These are phyloP conservation scores for Pleurostoma richardsiae DNA, from an alignment of 2,329 filamentous ascomycete species.

Conservation along the genomic window DNA sequence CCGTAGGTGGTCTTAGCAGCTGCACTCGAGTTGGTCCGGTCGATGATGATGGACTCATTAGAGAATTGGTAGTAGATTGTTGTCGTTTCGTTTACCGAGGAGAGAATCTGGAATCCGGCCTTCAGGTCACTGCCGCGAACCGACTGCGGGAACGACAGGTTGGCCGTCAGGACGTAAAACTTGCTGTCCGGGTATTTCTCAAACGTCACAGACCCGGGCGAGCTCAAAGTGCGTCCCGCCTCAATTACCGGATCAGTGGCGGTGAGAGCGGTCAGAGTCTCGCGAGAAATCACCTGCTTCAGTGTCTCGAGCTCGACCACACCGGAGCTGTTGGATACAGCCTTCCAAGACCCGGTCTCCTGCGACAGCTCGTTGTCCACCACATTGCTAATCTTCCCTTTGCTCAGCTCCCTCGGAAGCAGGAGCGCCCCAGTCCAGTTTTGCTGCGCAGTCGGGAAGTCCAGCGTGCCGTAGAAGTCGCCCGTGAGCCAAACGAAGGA, in stretches of 20 bases:
- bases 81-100: conserved; percentile 31
- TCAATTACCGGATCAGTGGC: conserved; percentile 16
- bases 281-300: conserved; percentile 30
- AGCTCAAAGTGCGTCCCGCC: conserved; percentile 12
- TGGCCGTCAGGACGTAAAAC: conserved; percentile 30
- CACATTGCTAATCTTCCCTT: conserved; percentile 31
- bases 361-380: conserved; percentile 31
- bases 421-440: conserved; percentile 38
- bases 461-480: conserved; percentile 30
- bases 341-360: conserved; percentile 32
- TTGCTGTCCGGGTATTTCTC: conserved; percentile 18
- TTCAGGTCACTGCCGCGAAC: conserved; percentile 26
- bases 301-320: conserved; percentile 29
- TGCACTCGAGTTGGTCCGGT: conserved; percentile 33
- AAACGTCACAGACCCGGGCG: conserved; percentile 1
- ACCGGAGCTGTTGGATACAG: conserved; percentile 21
- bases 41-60: conserved; percentile 34
- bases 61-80: conserved; percentile 38
- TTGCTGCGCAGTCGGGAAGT: conserved; percentile 32
- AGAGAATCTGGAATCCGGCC: conserved; percentile 34
- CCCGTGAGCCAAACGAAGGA: conserved; percentile 36
- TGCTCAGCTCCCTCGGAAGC: conserved; percentile 33
- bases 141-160: conserved; percentile 26
- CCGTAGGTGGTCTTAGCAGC: conserved; percentile 29
- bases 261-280: conserved; percentile 24